Base-by-base conservation (phyloP, 2,329 filamentous ascomycete genomes). In the Dothideomycetidae sp. region DNA sequence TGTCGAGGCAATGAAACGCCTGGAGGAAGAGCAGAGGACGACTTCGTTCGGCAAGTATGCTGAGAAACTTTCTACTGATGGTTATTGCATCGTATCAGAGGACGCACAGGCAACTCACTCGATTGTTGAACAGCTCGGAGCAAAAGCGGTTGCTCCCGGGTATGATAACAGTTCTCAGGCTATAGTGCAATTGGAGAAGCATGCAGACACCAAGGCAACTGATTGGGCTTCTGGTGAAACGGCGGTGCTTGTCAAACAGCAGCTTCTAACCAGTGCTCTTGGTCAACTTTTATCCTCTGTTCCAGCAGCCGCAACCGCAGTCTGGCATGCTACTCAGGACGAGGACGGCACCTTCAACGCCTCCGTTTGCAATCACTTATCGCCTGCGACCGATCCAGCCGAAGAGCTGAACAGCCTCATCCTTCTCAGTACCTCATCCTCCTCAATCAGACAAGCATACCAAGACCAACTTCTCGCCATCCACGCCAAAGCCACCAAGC, bases 401-500 rank as follows among this genome's bases (percentile, higher is more conserved):
- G 7, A 5, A 10, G 2, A 12, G 11, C 5, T 38, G 21, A 7
- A 7, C n/a, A 7, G 7, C 9, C 10, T 28, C 18, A 17, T 38
- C 17, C 2, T 2, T 12, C 30, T 29, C 36, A 23, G 29, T 10
- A 17, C n/a, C n/a, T 16, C 14, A 9, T 19, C 10, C 17, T 11
- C n/a, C 5, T 9, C 21, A n/a, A 2, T 38, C 13, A n/a, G 26
- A 23, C 29, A 38, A 14, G 17, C 36, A 9, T 38, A 23, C 17
- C n/a, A n/a, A 5, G 14, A n/a, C 10, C 16, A 26, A 14, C 29
- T 32, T 10, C 5, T 19, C 36, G 12, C 10, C 13, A 4, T 38
- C n/a, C 23, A 19, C 9, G n/a, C 36, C 7, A 10, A 10, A 5
- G 10, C 36, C 7, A 30, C 13, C 16, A 16, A 9, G 10, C 5